These are phyloP conservation scores for Biancaea sappan DNA, from an alignment of 306 rosid genomes.

Conservation along the genomic window DNA sequence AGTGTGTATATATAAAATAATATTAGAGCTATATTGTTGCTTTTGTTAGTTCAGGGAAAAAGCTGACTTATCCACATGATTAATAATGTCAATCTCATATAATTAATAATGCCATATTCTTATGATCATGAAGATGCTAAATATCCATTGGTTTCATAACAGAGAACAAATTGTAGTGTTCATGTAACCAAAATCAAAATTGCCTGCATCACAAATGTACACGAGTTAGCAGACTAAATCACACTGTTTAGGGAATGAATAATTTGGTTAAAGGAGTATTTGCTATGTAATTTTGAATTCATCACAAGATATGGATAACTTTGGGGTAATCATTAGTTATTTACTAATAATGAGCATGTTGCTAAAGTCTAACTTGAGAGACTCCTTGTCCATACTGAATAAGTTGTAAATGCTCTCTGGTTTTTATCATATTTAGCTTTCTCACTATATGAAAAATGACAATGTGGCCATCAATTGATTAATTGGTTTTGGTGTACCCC, in stretches of 20 bases:
- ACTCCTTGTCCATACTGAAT: neutral
- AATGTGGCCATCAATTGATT: neutral
- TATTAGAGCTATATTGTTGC: too few relatives aligned
- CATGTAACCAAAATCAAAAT: constrained; percentile 14
- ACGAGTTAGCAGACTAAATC: neutral
- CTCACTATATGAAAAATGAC: neutral
- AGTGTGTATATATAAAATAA: too few relatives aligned
- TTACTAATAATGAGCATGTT: constrained; percentile 5
- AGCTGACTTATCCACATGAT: too few relatives aligned
- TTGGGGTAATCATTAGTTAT: constrained; percentile 7
- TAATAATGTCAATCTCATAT: constrained; percentile 4
- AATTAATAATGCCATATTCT: neutral
- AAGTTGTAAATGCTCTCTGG: constrained; percentile 7
- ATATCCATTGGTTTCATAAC: neutral
- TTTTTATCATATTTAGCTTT: constrained; percentile 1
- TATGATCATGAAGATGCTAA: neutral
- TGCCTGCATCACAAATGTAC: neutral
- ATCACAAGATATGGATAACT: constrained; percentile 11
- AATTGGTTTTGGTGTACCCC: too few relatives aligned
- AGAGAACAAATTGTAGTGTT: neutral
- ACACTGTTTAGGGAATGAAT: neutral
- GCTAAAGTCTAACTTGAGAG: neutral
- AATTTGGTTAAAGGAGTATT: neutral
- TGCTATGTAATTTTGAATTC: constrained; percentile 1
- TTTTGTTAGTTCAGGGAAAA: too few relatives aligned